Evolutionary conservation across 106 monocot species (phyloP).

Genomic region (Cymbidium sinense): DNA sequence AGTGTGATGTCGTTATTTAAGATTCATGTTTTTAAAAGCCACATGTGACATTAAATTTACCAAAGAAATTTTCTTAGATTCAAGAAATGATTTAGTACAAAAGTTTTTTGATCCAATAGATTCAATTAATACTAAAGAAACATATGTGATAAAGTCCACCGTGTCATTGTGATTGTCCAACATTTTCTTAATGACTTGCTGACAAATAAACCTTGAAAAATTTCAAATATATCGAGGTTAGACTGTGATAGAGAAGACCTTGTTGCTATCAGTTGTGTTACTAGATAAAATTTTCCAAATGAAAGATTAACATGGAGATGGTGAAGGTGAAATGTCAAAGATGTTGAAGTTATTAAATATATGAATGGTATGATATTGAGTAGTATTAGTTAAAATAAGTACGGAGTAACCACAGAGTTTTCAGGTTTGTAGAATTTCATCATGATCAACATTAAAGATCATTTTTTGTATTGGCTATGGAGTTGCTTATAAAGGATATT

Average conservation of each 20-base stretch:
- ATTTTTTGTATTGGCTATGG: too few species aligned
- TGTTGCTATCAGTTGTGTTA: not conserved
- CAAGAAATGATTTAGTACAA: not conserved
- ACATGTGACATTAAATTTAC: not conserved
- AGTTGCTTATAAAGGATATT: too few species aligned
- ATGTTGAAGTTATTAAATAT: not conserved
- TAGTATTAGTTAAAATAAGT: too few species aligned
- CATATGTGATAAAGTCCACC: not conserved
- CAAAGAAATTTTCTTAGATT: not conserved
- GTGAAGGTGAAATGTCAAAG: not conserved
- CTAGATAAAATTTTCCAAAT: not conserved
- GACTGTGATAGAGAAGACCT: not conserved
- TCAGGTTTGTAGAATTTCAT: too few species aligned
- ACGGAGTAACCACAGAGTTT: too few species aligned
- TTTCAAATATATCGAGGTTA: not conserved
- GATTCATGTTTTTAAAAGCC: not conserved
- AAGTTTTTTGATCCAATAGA: not conserved
- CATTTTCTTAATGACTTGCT: not conserved
- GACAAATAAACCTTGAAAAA: not conserved
- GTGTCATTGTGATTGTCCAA: not conserved
- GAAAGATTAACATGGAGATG: not conserved
- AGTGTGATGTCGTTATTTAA: not conserved
- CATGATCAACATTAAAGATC: too few species aligned
- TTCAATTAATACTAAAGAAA: not conserved
- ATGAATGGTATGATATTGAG: not conserved